Base-by-base conservation (phyloP, 2,329 filamentous ascomycete species). In the Xylaria sp. region DNA sequence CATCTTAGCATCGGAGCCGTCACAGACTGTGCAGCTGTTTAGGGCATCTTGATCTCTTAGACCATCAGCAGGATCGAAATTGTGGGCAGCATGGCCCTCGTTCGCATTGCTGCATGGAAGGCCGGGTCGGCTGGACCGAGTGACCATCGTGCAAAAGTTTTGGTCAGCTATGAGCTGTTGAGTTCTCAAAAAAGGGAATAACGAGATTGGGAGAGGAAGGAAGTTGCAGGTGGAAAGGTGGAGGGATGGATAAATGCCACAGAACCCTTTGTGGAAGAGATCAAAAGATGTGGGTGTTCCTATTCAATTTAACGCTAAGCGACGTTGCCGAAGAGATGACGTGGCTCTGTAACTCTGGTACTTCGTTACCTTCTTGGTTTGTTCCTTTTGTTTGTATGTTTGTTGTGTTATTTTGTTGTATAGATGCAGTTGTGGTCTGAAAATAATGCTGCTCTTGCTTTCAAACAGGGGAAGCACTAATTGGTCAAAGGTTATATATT, bases 71-170 rank as follows among this genome's bases (percentile, higher is more conserved):
- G 29, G 35, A 29, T 61, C 48, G 6, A 66, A 66, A 16, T 6
- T 6, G 13, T 12, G 2, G 21, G 63, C 48, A 50, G 57, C 57
- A 16, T 9, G 21, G 23, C 63, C 63, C 21, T 66, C 55, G 48
- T 10, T 65, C 18, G 63, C 63, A 23, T 65, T 65, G 48, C 55
- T 23, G 48, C 48, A 66, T 3, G 25, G n/a, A 8, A 55, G 5
- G 6, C 16, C 40, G 6, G n/a, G 4, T 21, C 35, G 32, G 4
- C 18, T 23, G 16, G 5, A 6, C 21, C 40, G 42, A 21, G 32
- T 29, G 51, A 6, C 32, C 62, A 59, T 65, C 16, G 8, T 51
- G 32, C 35, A 18, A 23, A 13, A 40, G 13, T 16, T 5, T 6
- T 10, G 9, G 8, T 3, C 9, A 18, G 35, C 21, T 27, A 21